A percentile compares a stretch with the other conserved stretches of the same genome.
Conservation (phyloP, 306 rosid species). For the Luffa aegyptiaca region DNA sequence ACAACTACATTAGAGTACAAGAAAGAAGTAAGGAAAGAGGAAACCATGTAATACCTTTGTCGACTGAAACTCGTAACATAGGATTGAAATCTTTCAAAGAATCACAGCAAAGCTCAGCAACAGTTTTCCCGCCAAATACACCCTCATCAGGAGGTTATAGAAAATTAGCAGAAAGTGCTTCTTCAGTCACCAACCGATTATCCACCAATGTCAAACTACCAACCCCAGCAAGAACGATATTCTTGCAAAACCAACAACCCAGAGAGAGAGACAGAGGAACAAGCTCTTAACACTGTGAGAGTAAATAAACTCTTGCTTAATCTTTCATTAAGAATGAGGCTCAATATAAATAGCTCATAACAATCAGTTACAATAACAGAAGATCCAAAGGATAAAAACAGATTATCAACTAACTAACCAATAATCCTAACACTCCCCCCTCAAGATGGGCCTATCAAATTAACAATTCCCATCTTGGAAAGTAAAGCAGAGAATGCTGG, state of each 20-base stretch:
- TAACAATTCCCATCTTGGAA: too few species aligned
- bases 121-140: slow-evolving; percentile 56
- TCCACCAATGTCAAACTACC: slow-evolving; percentile 94
- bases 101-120: slow-evolving; percentile 76
- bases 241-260: slow-evolving; percentile 76
- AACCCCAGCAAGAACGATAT: slow-evolving; percentile 87
- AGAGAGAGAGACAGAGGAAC: neutral
- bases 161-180: slow-evolving; percentile 60
- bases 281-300: too few species aligned
- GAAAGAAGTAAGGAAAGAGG: neutral
- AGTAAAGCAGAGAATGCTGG: too few species aligned
- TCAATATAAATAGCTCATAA: too few species aligned
- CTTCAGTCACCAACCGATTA: slow-evolving; percentile 51
- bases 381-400: too few species aligned
- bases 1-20: neutral
- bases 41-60: slow-evolving; percentile 38
- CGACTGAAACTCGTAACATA: slow-evolving; percentile 83
- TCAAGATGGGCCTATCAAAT: too few species aligned
- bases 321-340: too few species aligned
- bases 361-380: too few species aligned
- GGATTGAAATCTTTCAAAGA: slow-evolving; percentile 94
- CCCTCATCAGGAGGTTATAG: slow-evolving; percentile 65
- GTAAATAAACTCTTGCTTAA: too few species aligned
- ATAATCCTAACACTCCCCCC: too few species aligned
- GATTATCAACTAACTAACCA: too few species aligned